Evolutionary conservation across 2,329 filamentous ascomycete genomes (phyloP), one percentile per base, ranked within the genome.

Genomic region (Nannizzia gypsea): DNA sequence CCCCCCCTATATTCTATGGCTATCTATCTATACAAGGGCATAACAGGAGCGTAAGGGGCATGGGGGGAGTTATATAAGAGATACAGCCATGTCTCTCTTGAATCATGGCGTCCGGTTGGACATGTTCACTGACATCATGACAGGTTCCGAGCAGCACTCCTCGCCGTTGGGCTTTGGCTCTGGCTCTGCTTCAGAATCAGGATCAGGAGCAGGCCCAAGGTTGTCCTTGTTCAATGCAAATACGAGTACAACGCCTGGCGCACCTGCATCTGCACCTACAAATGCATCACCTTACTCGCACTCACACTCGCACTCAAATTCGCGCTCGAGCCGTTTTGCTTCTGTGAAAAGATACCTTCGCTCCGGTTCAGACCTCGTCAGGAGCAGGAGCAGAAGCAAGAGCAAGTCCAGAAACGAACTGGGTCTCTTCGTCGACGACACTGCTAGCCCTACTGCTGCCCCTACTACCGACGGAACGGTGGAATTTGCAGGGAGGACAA

Each of bases 311-410:
- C 40, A 56, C 56, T 42, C 52, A 60, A 44, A 26, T 55, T 56
- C 59, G 59, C 57, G 48, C 31, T 62, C 61, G 26, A 63, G 61
- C 36, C 61, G 62, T 6, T 61, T 65, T 50, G 34, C 63, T 6
- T 63, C 63, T 22, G 61, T 64, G 50, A 65, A 54, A n/a, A 60
- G 60, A 54, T 64, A 64, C 59, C 59, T 65, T 50, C 61, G 59
- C 13, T n/a, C 64, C 36, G 44, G 31, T 36, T 36, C 31, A 11
- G 31, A 36, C 13, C 31, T 36, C 31, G 31, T 36, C 13, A 48
- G 22, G 28, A 50, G 8, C 40, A 48, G 36, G 9, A 58, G 38
- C 24, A 46, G 40, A 15, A 58, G 55, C 44, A 57, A 38, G 22
- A 52, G 48, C 13, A 52, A 34, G 44, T 24, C 44, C 9, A 48